Base-by-base conservation (phyloP, 1,284 basidiomycete species). In the Cutaneotrichosporon sp. region DNA sequence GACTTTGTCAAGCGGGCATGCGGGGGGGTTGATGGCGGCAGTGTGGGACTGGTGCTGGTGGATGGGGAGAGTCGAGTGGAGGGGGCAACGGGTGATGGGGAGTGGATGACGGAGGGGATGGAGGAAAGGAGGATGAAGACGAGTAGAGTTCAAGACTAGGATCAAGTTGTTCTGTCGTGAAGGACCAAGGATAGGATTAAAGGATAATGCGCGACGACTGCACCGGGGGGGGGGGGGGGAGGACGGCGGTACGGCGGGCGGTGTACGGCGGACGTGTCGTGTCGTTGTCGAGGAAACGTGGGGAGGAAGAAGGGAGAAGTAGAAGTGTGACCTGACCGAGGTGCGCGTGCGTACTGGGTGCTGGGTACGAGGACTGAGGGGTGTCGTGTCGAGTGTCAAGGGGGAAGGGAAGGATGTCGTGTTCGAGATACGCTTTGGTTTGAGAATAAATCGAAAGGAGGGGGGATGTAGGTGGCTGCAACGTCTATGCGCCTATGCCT, bases 1-100 rank as follows among this genome's bases (percentile, higher is more conserved):
- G 54, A 45, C 42, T 43, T 50, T 31, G 47, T 50, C 47, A 50
- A 29, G 47, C 25, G 25, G 47, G 25, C 45, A 47, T 50, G n/a
- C 47, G 27, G 47, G 11, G 25, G 18, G 25, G 25, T 27, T n/a
- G 47, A 50, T n/a, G 25, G 25, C 24, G 47, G 25, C 24, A 50
- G 47, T 16, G 47, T 50, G 16, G 27, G 16, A 50, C 31, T 11
- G 18, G 16, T 25, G 47, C 14, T 50, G n/a, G n/a, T n/a, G 47
- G 25, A 29, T 24, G 45, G 9, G 25, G 45, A 13, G 16, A 11
- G 45, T 22, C 27, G 31, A 33, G 29, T 33, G 49, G 27, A 51
- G 27, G 27, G 18, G 49, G 2, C 27, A 27, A 5, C 5, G 22
- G 24, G 11, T 5, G 45, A 25, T 9, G 22, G 18, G 6, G 47